Conservation (phyloP, 2,329 filamentous ascomycete genomes). For the Furcasterigmium furcatum region DNA sequence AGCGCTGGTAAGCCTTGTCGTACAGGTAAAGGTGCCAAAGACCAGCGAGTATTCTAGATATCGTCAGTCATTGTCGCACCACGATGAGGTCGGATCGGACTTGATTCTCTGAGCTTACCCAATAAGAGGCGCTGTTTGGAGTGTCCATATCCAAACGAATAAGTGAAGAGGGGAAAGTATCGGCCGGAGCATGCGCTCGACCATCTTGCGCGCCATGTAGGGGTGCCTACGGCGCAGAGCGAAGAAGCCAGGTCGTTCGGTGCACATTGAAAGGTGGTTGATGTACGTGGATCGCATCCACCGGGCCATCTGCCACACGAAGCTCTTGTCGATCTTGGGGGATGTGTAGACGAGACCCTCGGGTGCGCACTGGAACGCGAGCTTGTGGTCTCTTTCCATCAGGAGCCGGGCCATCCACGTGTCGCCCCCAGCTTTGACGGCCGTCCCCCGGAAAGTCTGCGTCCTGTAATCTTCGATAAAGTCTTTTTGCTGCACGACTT, state of each 20-base stretch:
- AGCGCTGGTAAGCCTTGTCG: constrained; percentile 2
- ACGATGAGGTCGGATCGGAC: too few species aligned
- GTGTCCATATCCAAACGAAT: constrained; percentile 1
- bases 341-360: constrained; percentile 18
- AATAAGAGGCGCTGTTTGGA: constrained; percentile 1
- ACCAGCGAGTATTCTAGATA: constrained; percentile 1
- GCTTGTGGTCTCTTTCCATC: constrained; percentile 17
- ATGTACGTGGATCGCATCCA: constrained; percentile 18
- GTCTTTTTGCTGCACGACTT: constrained; percentile 14
- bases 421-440: constrained; percentile 20
- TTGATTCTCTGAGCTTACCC: constrained; percentile 5
- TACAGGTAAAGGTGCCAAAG: constrained; percentile 8
- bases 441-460: constrained; percentile 16
- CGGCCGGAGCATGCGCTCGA: constrained; percentile 9
- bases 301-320: constrained; percentile 17
- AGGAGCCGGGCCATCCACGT: constrained; percentile 23
- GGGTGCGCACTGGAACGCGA: constrained; percentile 18
- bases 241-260: constrained; percentile 5
- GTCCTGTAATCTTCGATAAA: constrained; percentile 17
- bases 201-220: constrained; percentile 12
- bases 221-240: constrained; percentile 7
- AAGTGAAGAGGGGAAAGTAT: constrained; percentile 8
- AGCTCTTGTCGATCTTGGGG: constrained; percentile 11
- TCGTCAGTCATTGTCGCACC: not conserved
- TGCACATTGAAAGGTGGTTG: constrained; percentile 1